Evolutionary conservation across 352 stramenopile species (phyloP), one percentile per base, ranked within the genome.

Genomic region (Phytophthora lateralis): DNA sequence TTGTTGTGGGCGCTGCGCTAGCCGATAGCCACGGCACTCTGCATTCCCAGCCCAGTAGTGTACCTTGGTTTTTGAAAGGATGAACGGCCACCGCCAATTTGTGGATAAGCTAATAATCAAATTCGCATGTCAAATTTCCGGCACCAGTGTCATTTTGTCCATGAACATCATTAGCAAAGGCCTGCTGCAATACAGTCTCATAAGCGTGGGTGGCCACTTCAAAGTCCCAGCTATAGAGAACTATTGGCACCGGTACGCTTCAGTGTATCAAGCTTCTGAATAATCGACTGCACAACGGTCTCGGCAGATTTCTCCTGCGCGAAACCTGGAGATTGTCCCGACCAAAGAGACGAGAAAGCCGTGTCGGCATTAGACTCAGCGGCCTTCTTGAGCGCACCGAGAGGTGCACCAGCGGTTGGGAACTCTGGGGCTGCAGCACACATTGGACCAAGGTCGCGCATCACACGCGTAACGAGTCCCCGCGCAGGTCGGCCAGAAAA

Each of bases 401-500:
- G 60, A n/a, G 50, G 37, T 46, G 54, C 55, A 29, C 60, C 66
- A 8, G 66, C 60, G 7, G 38, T 50, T 5, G 55, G 66, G 30
- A 74, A 74, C 24, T 66, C 66, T 0, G 66, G 60, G 10, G 50
- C 60, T 45, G 15, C 60, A 38, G 55, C 60, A 39, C 49, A 63
- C 54, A 70, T 74, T 6, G 66, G 66, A 9, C 64, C 68, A 15
- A 80, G 21, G 6, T 83, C 75, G 8, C 30, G 42, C 45, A 80
- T 71, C 10, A 76, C 12, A 29, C 71, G 68, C 27, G 75, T 85
- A 2, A 78, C 65, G n/a, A 82, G 55, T 12, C 73, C 76, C 35
- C 76, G 60, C 20, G 76, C 76, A 47, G 73, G 73, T 51, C 76
- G 71, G 21, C 76, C 73, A 1, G 76, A 81, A 30, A 85, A 70